Evolutionary conservation across 108 stramenopile species (phyloP), one percentile per base, ranked within the genome.

Genomic region (Nitzschia putrida): DNA sequence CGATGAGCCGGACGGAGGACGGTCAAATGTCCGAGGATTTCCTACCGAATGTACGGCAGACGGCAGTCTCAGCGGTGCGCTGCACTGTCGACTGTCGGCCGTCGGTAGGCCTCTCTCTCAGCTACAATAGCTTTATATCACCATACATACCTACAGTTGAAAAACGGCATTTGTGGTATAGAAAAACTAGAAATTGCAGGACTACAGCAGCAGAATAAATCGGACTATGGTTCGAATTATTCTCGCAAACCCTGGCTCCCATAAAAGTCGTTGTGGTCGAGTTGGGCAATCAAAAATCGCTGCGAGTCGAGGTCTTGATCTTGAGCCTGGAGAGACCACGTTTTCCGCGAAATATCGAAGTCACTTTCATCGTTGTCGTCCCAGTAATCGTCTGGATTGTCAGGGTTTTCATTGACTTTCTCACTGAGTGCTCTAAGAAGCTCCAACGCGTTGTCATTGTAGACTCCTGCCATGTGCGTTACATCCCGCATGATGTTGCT

Each of bases 251-350:
- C 67, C 57, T 77, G 76, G 2, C 18, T 51, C n/a, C 55, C 82
- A 71, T 95, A 95, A 65, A 80, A 95, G 39, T 78, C 70, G 70
- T 91, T 91, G 72, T 88, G 86, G 72, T 92, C 91, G 45, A 95
- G 84, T 57, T 92, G 87, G 65, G 90, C 91, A 3, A 85, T 83
- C 37, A 95, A 80, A 57, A 89, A 95, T 0, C 83, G 68, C 50
- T 92, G 74, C 2, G 90, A 71, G 67, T 95, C 90, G 54, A 88
- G 68, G 50, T 77, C 82, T 63, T 63, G 44, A 11, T 44, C 61
- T 13, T n/a, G 61, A 0, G 43, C 61, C 4, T 63, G 21, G 1
- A 63, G 12, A 45, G 43, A 41, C 18, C 23, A 11, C 57, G 53
- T 72, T 40, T 12, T 64, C 29, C 29, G 29, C 4, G 29, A 34